Conservation (phyloP, 2,329 filamentous ascomycete species). For the Paraphoma sp. region DNA sequence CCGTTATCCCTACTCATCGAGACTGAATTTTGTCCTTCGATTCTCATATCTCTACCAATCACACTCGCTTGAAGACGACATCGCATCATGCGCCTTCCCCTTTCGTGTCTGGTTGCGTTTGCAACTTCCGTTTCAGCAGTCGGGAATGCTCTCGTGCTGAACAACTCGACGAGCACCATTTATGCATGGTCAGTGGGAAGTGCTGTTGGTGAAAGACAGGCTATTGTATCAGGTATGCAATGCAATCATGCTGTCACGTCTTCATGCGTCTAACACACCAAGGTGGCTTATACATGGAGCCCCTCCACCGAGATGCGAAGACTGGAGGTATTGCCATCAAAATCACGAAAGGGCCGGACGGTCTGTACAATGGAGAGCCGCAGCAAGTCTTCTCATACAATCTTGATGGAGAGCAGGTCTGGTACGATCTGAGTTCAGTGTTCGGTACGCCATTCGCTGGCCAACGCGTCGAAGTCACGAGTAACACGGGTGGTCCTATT, state of each 20-base stretch:
- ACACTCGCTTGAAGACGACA: not conserved
- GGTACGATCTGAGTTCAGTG: constrained; percentile 34
- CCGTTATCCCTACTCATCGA: not conserved
- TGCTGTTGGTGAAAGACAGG: constrained; percentile 18
- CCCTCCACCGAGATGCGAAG: constrained; percentile 22
- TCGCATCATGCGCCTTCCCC: constrained; percentile 19
- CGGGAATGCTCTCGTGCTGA: constrained; percentile 33
- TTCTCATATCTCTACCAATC: not conserved
- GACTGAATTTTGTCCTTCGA: not conserved
- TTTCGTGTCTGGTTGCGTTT: constrained; percentile 18
- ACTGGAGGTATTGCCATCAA: constrained; percentile 38
- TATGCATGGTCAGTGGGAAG: constrained; percentile 35
- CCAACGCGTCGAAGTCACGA: constrained; percentile 25
- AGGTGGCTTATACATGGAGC: constrained; percentile 27
- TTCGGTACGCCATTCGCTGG: constrained; percentile 39
- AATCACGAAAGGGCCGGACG: constrained; percentile 27
- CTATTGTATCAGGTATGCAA: constrained; percentile 20
- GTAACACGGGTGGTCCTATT: constrained; percentile 24
- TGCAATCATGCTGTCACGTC: not conserved
- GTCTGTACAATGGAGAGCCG: constrained; percentile 26
- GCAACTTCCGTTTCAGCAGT: constrained; percentile 24
- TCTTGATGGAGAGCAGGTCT: constrained; percentile 27
- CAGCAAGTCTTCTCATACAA: constrained; percentile 33
- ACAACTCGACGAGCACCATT: constrained; percentile 24
- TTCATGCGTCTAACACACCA: not conserved